Evolutionary conservation across 805 yeast species (phyloP).

Genomic region (Brettanomyces custersianus): DNA sequence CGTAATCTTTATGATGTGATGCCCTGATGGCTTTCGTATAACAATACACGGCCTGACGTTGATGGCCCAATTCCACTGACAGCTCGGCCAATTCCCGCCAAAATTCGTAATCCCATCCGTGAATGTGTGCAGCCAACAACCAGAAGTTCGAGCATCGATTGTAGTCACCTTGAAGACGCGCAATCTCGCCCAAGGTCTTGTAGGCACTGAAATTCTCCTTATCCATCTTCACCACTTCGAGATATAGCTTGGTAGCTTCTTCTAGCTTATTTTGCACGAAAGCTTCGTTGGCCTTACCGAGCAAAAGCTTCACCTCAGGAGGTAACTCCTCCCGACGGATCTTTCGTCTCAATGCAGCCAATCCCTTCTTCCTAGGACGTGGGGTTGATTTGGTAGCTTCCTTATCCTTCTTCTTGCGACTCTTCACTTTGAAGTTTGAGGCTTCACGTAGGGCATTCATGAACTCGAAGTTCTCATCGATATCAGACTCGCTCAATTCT

Average conservation of each 20-base stretch:
- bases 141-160: constrained; percentile 73
- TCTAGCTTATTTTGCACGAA: constrained; percentile 58
- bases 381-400: constrained; percentile 1
- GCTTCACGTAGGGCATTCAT: constrained; percentile 62
- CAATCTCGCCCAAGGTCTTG: constrained; percentile 80
- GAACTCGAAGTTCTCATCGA: constrained; percentile 38
- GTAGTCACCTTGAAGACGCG: constrained; percentile 52
- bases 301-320: constrained; percentile 61
- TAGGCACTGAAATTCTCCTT: constrained; percentile 76
- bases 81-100: constrained; percentile 73
- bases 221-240: constrained; percentile 69
- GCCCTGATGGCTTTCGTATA: constrained; percentile 54
- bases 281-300: constrained; percentile 73
- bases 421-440: constrained; percentile 47
- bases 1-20: constrained; percentile 36
- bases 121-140: constrained; percentile 73
- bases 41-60: constrained; percentile 72
- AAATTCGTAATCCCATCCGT: constrained; percentile 65
- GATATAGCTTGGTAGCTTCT: constrained; percentile 49
- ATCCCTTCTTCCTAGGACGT: constrained; percentile 18
- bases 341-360: constrained; percentile 28
- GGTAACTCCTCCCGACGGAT: constrained; percentile 40
- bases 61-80: constrained; percentile 55
- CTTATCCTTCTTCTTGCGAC: constrained; percentile 25
- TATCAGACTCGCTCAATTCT: constrained; percentile 23